These are phyloP conservation scores for Debaryomyces tyrocola DNA, from an alignment of 805 yeast genomes.

Conservation along the genomic window DNA sequence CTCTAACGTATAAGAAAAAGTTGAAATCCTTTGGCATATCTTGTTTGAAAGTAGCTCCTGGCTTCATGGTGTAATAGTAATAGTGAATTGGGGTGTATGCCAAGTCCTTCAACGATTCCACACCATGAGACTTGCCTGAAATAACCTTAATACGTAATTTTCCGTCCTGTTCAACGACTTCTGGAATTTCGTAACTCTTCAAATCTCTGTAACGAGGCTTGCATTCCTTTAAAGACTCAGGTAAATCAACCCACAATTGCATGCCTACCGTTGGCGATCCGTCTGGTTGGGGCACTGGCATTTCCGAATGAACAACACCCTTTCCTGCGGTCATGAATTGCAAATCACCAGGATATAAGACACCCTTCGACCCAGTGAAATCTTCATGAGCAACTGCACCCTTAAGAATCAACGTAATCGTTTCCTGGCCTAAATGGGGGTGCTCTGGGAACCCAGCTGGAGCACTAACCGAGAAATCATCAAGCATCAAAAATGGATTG, in stretches of 20 bases:
- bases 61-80: constrained; percentile 63
- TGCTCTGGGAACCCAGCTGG: constrained; percentile 59
- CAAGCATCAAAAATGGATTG: constrained; percentile 79
- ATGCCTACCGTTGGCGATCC: constrained; percentile 59
- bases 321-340: constrained; percentile 94
- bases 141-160: constrained; percentile 69
- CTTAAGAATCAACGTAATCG: constrained; percentile 30
- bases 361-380: constrained; percentile 81
- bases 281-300: constrained; percentile 63
- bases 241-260: constrained; percentile 89
- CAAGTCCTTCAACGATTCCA: constrained; percentile 68
- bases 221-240: constrained; percentile 57
- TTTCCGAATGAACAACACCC: constrained; percentile 84
- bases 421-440: constrained; percentile 42
- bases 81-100: constrained; percentile 82
- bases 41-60: constrained; percentile 67
- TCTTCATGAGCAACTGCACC: constrained; percentile 53
- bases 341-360: constrained; percentile 76
- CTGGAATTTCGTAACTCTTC: constrained; percentile 67
- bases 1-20: constrained; percentile 64
- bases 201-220: constrained; percentile 81
- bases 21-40: constrained; percentile 60
- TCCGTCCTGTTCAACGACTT: constrained; percentile 60
- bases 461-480: constrained; percentile 66
- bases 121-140: constrained; percentile 74